phyloP scores from a whole-genome alignment of 192 early-diverging fungal genomes.

The Linnemannia exigua region DNA sequence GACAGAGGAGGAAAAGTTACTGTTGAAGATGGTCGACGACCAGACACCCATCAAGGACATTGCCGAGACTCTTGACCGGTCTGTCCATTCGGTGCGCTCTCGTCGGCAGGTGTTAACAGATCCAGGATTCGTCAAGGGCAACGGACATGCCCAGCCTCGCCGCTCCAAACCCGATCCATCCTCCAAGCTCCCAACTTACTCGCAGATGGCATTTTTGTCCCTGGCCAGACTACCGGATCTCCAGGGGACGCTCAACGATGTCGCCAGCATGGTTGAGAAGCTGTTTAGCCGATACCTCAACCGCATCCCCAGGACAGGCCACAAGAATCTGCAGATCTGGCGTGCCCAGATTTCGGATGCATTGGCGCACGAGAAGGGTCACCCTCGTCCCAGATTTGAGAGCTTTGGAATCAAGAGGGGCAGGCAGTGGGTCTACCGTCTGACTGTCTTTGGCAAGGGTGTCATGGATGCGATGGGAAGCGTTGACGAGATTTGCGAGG shows the following conservation, averaged over 20 bases:
- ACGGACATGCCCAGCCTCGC: conserved; percentile 53
- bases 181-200: conserved; percentile 51
- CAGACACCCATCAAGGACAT: conserved; percentile 45
- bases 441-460: conserved; percentile 51
- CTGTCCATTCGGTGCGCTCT: conserved; percentile 54
- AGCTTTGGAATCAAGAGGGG: conserved; percentile 57
- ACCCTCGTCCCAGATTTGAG: conserved; percentile 51
- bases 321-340: conserved; percentile 57
- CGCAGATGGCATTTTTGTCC: conserved; percentile 56
- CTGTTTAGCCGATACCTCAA: conserved; percentile 51
- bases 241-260: conserved; percentile 52
- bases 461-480: conserved; percentile 55
- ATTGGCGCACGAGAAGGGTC: conserved; percentile 51
- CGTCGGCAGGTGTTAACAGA: conserved; percentile 53
- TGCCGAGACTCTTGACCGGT: conserved; percentile 51
- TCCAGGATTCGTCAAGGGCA: conserved; percentile 56
- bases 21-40: conserved; percentile 39
- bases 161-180: conserved; percentile 49
- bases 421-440: conserved; percentile 50
- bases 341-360: conserved; percentile 55
- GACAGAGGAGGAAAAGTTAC: conserved; percentile 38
- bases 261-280: conserved; percentile 54
- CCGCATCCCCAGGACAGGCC: conserved; percentile 52
- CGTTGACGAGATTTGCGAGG: conserved; percentile 51
- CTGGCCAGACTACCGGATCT: conserved; percentile 47